A percentile compares a stretch with the other conserved stretches of the same genome.
Evolutionary conservation across 805 yeast genomes (phyloP).

Genomic region (Yarrowia divulgata): DNA sequence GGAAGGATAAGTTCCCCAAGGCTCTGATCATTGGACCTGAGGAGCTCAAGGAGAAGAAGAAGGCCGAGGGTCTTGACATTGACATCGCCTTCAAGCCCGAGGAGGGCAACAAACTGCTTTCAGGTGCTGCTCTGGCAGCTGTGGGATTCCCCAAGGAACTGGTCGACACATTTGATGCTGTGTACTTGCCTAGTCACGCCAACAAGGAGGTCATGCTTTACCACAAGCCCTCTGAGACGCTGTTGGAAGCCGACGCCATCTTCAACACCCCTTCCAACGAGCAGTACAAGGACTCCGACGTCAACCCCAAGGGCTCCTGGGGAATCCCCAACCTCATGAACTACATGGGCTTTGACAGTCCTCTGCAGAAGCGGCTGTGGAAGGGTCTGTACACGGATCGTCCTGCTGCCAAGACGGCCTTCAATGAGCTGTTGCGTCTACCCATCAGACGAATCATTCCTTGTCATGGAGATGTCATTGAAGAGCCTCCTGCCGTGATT

Average conservation of each 20-base stretch:
- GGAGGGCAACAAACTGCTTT: slow-evolving; percentile 27
- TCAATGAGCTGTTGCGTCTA: background rate
- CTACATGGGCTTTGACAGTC: slow-evolving; percentile 26
- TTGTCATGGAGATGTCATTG: slow-evolving; percentile 35
- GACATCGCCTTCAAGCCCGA: slow-evolving; percentile 27
- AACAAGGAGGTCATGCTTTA: slow-evolving; percentile 65
- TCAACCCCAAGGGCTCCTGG: slow-evolving; percentile 22
- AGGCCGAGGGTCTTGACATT: slow-evolving; percentile 4
- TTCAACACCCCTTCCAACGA: slow-evolving; percentile 34
- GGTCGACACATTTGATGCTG: slow-evolving; percentile 58
- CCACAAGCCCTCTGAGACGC: slow-evolving; percentile 57
- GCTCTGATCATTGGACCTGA: slow-evolving; percentile 61
- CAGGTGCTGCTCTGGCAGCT: background rate
- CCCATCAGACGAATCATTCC: slow-evolving; percentile 28
- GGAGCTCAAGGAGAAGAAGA: slow-evolving; percentile 40
- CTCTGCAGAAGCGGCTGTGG: slow-evolving; percentile 13
- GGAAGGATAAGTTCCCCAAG: slow-evolving; percentile 58
- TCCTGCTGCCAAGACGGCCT: slow-evolving; percentile 2
- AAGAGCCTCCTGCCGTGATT: slow-evolving; percentile 6
- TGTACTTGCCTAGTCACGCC: slow-evolving; percentile 62
- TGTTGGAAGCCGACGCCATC: slow-evolving; percentile 58
- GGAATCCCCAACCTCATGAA: slow-evolving; percentile 28
- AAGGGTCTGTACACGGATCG: background rate
- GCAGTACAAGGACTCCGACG: slow-evolving; percentile 20
- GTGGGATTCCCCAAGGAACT: slow-evolving; percentile 51